Percentiles rank a stretch among this genome's conserved stretches.
Conservation (phyloP, 2,329 filamentous ascomycete species). For the Colletotrichum sp. region DNA sequence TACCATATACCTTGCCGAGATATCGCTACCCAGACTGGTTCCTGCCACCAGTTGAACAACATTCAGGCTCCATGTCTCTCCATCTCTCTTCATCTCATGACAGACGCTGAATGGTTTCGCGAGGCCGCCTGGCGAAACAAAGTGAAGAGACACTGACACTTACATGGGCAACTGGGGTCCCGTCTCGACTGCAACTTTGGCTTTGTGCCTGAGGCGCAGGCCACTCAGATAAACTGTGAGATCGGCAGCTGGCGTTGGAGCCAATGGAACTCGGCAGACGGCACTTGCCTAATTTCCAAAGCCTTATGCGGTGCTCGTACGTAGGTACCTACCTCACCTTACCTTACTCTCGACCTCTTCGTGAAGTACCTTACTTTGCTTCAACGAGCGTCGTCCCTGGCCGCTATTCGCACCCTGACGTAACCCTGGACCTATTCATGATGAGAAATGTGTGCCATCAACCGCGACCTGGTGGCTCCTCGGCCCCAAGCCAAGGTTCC, state of each 20-base stretch:
- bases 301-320: background rate
- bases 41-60: background rate
- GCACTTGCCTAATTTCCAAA: constrained; percentile 13
- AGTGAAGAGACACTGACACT: background rate
- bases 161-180: background rate
- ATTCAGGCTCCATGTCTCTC: background rate
- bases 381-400: background rate
- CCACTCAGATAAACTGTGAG: constrained; percentile 8
- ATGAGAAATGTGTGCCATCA: background rate
- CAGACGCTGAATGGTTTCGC: background rate
- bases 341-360: no score
- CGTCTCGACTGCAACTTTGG: background rate
- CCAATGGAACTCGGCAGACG: constrained; percentile 15
- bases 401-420: background rate
- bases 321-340: background rate
- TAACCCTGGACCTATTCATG: background rate
- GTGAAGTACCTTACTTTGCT: no score
- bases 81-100: background rate
- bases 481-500: background rate
- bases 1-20: background rate
- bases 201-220: background rate
- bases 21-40: background rate
- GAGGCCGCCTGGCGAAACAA: background rate
- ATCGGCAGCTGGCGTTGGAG: constrained; percentile 1
- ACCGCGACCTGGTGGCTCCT: background rate